Base-by-base conservation (phyloP, 2,329 filamentous ascomycete species). In the Gnomoniopsis smithogilvyi region DNA sequence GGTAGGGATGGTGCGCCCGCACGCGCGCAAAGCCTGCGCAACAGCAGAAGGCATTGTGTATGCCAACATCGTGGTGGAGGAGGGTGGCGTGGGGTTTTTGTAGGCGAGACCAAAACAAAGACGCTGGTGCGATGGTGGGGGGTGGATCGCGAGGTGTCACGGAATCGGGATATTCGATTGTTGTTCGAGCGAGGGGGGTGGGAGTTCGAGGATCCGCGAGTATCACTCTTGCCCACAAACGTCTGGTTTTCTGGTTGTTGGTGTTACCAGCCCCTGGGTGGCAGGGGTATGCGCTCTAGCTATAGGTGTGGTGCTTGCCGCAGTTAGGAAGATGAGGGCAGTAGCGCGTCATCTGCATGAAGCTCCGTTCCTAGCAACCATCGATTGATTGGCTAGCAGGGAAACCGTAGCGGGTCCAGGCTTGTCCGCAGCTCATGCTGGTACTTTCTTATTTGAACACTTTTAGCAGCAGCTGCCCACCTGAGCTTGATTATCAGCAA, bases 11-110 rank as follows among this genome's bases (percentile, higher is more conserved):
- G 52, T 48, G 34, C 51, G 48, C 21, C 48, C 54, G 19, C 19
- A 54, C 51, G 34, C 51, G 61, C 61, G 61, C 61, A 58, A 8
- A 38, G 59, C 55, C 30, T 56, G 55, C 22, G 52, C 33, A n/a
- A 38, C 45, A 34, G 34, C 59, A 17, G 52, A 58, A 49, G 51
- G 51, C 47, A 63, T 54, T 11, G 45, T 53, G 45, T 30, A 47
- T 22, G 49, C 19, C 24, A 60, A 46, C 60, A 60, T 57, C 43
- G 38, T 62, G 43, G 53, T 26, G 15, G 49, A 43, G 24, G 38
- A 21, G 38, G 15, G 7, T 30, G 19, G 10, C 24, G 21, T 26
- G 26, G 36, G n/a, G 34, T 22, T 21, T 45, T 50, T 34, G 36
- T 41, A n/a, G 8, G n/a, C 2, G 17, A 19, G 6, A 11, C 41